Conservation (phyloP, 2,329 filamentous ascomycete genomes). For the Scedosporium apiospermum region DNA sequence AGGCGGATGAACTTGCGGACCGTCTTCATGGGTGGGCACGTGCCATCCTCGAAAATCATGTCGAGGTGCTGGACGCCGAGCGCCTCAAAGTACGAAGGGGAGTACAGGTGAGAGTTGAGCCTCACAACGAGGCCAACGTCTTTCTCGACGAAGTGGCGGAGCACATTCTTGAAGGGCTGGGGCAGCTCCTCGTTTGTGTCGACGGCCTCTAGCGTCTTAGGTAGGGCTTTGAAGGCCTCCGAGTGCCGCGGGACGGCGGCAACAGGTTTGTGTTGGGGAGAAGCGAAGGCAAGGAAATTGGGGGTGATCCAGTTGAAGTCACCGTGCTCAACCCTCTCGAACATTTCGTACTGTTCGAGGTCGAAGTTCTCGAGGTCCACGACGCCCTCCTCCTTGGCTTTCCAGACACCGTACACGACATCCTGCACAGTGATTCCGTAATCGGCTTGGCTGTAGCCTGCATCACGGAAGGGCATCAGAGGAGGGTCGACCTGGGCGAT, state of each 20-base stretch:
- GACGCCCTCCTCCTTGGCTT: constrained; percentile 90
- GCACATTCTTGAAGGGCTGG: constrained; percentile 88
- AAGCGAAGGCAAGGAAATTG: constrained; percentile 91
- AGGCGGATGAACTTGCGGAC: constrained; percentile 92
- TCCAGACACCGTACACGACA: constrained; percentile 97
- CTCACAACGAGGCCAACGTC: constrained; percentile 91
- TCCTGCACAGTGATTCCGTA: constrained; percentile 95
- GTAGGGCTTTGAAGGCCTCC: constrained; percentile 64
- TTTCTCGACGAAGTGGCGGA: constrained; percentile 77
- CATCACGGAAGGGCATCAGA: constrained; percentile 97
- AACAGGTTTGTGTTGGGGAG: constrained; percentile 74
- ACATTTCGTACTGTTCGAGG: constrained; percentile 93
- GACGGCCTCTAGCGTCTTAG: constrained; percentile 65
- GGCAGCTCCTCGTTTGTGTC: constrained; percentile 62
- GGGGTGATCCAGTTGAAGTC: constrained; percentile 99
- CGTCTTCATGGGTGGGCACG: constrained; percentile 79
- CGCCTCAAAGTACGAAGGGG: constrained; percentile 91
- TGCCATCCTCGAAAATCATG: constrained; percentile 99
- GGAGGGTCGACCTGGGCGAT: constrained; percentile 96
- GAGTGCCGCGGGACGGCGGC: constrained; percentile 63
- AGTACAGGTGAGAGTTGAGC: constrained; percentile 92
- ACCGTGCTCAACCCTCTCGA: constrained; percentile 91
- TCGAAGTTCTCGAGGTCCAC: constrained; percentile 91
- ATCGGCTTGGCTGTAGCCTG: constrained; percentile 96
- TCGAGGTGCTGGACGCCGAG: constrained; percentile 92